Evolutionary conservation across 2,329 filamentous ascomycete genomes (phyloP).

Genomic region (Hymenoscyphus linearis): DNA sequence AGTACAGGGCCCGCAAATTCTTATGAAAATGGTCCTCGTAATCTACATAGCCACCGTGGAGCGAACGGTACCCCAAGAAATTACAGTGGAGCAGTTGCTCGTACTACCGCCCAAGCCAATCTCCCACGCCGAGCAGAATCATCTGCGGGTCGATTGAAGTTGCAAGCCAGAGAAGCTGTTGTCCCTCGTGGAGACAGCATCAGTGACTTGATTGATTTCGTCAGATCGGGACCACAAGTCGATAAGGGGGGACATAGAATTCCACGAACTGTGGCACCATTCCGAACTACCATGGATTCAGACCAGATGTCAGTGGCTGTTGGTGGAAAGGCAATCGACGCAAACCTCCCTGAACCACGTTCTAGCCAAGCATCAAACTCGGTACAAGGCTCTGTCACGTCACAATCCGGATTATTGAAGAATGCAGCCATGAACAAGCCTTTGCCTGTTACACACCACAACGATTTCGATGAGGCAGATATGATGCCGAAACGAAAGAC

Average conservation of each 20-base stretch:
- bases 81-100: conserved; percentile 18
- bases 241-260: conserved; percentile 64
- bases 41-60: conserved; percentile 31
- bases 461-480: conserved; percentile 27
- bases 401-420: conserved; percentile 63
- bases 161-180: conserved; percentile 67
- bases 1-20: conserved; percentile 59
- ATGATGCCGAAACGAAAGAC: conserved; percentile 68
- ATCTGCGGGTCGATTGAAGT: conserved; percentile 44
- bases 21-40: conserved; percentile 23
- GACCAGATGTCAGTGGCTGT: conserved; percentile 60
- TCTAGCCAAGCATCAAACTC: conserved; percentile 39
- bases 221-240: conserved; percentile 67
- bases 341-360: conserved; percentile 50
- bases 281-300: conserved; percentile 79
- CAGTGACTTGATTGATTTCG: conserved; percentile 91
- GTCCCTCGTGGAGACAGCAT: conserved; percentile 61
- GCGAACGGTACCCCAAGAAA: conserved; percentile 28
- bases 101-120: conserved; percentile 13
- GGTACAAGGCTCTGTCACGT: conserved; percentile 50
- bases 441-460: conserved; percentile 10
- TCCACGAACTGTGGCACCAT: conserved; percentile 76
- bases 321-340: conserved; percentile 53
- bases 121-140: conserved; percentile 27
- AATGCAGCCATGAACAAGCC: conserved; percentile 34